Conservation (phyloP, 75 land plant genomes). For the Pinus tabuliformis region DNA sequence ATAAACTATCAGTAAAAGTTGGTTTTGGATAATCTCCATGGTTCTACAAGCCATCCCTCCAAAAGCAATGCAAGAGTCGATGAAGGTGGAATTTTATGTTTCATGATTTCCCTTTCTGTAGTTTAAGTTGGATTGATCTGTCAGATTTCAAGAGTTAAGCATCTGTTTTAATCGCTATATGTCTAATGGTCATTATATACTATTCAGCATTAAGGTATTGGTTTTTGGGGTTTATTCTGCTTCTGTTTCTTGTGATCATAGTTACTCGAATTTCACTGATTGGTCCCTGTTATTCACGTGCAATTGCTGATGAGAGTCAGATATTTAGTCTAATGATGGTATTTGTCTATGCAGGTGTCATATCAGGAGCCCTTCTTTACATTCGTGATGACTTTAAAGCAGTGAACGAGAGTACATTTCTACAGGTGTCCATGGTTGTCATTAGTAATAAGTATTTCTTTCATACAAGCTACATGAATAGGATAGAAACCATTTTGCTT, state of each 20-base stretch:
- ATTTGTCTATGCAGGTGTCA: slow-evolving; percentile 57
- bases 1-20: not conserved
- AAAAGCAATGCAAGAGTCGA: not conserved
- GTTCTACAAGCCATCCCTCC: not conserved
- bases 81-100: not conserved
- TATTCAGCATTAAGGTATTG: not conserved
- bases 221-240: not conserved
- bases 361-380: slow-evolving; percentile 76
- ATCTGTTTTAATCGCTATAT: not conserved
- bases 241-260: not conserved
- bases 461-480: not conserved
- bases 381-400: slow-evolving; percentile 69
- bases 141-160: not conserved
- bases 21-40: not conserved
- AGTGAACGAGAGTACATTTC: slow-evolving; percentile 46
- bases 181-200: not conserved
- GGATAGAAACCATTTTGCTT: not conserved
- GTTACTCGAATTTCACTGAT: not conserved
- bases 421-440: slow-evolving; percentile 43
- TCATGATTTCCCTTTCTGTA: not conserved
- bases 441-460: not conserved
- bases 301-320: not conserved
- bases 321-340: not conserved
- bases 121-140: not conserved
- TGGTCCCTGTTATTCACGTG: not conserved